Conservation (phyloP, 306 rosid species). For the Cyamopsis tetragonoloba region DNA sequence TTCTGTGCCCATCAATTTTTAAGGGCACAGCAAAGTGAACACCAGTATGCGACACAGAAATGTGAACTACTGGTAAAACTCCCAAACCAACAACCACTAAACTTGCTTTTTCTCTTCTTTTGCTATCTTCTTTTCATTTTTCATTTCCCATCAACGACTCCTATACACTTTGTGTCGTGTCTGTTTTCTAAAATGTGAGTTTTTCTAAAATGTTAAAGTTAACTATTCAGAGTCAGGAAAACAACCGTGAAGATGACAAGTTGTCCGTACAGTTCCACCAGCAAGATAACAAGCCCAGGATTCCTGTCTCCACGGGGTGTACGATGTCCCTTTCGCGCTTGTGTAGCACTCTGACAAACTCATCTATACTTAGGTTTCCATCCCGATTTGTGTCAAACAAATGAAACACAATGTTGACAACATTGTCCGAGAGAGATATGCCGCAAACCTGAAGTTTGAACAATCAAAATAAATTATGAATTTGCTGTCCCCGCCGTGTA, state of each 20-base stretch:
- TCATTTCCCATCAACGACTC: neutral
- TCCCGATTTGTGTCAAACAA: slow-evolving; percentile 72
- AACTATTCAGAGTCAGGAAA: slow-evolving; percentile 10
- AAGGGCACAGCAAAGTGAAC: neutral
- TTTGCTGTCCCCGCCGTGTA: neutral
- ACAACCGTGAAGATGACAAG: slow-evolving; percentile 19
- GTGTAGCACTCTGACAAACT: slow-evolving; percentile 61
- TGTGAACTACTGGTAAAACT: neutral
- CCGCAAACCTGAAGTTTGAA: slow-evolving; percentile 66
- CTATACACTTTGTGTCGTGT: neutral
- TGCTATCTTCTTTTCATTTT: neutral
- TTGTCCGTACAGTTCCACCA: slow-evolving; percentile 27
- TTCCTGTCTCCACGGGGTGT: slow-evolving; percentile 58
- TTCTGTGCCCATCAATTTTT: neutral
- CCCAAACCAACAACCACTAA: neutral
- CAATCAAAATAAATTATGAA: neutral
- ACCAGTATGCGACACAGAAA: neutral
- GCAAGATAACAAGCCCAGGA: slow-evolving; percentile 43
- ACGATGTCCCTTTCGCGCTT: slow-evolving; percentile 59
- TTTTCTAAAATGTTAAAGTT: neutral
- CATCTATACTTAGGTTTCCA: slow-evolving; percentile 58
- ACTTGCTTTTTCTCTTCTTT: neutral
- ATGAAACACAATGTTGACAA: slow-evolving; percentile 68
- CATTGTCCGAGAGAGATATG: slow-evolving; percentile 49
- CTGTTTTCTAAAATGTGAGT: neutral